phyloP scores from a whole-genome alignment of 2,329 filamentous ascomycete genomes.

The Cladosporium velox region DNA sequence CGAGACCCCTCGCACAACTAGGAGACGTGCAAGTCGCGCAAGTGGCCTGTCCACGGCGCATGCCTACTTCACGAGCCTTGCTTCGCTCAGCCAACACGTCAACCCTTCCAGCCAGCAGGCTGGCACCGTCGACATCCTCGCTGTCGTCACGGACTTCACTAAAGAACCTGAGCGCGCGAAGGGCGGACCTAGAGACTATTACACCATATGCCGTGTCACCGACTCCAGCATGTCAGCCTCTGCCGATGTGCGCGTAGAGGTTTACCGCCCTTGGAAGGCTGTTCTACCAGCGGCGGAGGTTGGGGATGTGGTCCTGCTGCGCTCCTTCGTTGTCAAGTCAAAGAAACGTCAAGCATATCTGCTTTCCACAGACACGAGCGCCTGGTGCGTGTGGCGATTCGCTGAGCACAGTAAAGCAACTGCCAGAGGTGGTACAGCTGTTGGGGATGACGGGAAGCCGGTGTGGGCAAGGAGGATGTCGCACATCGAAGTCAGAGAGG shows the following conservation, averaged over 20 bases:
- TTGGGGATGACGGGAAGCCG: conserved; percentile 22
- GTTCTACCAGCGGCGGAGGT: conserved; percentile 44
- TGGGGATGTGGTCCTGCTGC: conserved; percentile 50
- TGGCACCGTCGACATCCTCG: conserved; percentile 50
- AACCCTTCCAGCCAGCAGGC: conserved; percentile 44
- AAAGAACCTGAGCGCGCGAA: conserved; percentile 41
- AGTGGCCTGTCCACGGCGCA: conserved; percentile 23
- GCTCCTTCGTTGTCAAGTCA: conserved; percentile 47
- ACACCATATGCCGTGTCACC: conserved; percentile 44
- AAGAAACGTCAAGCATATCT: conserved; percentile 41
- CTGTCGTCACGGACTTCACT: conserved; percentile 42
- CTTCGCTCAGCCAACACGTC: conserved; percentile 41
- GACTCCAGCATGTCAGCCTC: conserved; percentile 37
- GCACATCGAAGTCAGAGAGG: conserved; percentile 38
- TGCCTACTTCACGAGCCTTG: conserved; percentile 50
- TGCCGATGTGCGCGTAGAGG: conserved; percentile 38
- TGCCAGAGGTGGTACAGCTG: conserved; percentile 24
- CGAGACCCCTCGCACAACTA: conserved; percentile 41
- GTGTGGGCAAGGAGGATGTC: conserved; percentile 33
- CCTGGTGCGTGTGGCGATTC: conserved; percentile 52
- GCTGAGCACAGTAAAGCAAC: conserved; percentile 15
- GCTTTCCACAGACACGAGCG: conserved; percentile 44
- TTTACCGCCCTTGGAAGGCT: conserved; percentile 47
- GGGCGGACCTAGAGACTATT: conserved; percentile 47
- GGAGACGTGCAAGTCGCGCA: background rate